These are phyloP conservation scores for Penicillium capsulatum DNA, from an alignment of 2,329 filamentous ascomycete genomes.

Conservation along the genomic window DNA sequence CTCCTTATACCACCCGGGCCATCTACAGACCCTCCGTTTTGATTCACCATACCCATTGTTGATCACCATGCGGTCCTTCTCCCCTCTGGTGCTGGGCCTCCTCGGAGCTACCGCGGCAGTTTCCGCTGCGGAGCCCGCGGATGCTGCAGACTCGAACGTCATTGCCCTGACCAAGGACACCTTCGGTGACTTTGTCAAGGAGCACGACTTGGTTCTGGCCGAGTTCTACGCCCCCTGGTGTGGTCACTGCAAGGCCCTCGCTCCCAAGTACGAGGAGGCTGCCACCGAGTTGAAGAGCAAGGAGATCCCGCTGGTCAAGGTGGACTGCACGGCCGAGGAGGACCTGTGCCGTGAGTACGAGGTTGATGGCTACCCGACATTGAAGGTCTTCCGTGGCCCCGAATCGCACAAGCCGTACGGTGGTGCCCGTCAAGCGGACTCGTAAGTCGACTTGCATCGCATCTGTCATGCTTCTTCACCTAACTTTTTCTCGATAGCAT, in stretches of 20 bases:
- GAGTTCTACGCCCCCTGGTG: conserved; percentile 99
- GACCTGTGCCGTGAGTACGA: conserved; percentile 86
- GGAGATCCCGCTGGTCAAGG: conserved; percentile 47
- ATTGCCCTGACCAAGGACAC: conserved; percentile 76
- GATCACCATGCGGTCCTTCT: conserved; percentile 38
- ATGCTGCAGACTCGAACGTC: conserved; percentile 64
- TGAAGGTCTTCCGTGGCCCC: conserved; percentile 94
- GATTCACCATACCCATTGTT: background rate
- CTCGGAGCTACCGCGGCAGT: conserved; percentile 36
- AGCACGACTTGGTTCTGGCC: conserved; percentile 83
- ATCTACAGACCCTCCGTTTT: conserved; percentile 1
- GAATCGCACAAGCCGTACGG: conserved; percentile 79
- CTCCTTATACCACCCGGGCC: conserved; percentile 6
- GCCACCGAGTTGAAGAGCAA: conserved; percentile 48
- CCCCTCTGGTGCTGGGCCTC: conserved; percentile 39
- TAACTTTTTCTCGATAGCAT: conserved; percentile 43
- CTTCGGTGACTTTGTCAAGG: conserved; percentile 80
- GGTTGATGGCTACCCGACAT: conserved; percentile 95
- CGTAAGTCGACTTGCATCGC: conserved; percentile 41
- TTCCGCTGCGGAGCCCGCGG: conserved; percentile 31
- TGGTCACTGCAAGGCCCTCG: conserved; percentile 97
- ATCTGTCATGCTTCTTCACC: background rate
- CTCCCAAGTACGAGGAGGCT: conserved; percentile 49
- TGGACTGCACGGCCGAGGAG: conserved; percentile 88
- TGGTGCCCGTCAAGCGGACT: conserved; percentile 81